phyloP scores from a whole-genome alignment of 2,329 filamentous ascomycete genomes.

The Exophiala alcalophila region DNA sequence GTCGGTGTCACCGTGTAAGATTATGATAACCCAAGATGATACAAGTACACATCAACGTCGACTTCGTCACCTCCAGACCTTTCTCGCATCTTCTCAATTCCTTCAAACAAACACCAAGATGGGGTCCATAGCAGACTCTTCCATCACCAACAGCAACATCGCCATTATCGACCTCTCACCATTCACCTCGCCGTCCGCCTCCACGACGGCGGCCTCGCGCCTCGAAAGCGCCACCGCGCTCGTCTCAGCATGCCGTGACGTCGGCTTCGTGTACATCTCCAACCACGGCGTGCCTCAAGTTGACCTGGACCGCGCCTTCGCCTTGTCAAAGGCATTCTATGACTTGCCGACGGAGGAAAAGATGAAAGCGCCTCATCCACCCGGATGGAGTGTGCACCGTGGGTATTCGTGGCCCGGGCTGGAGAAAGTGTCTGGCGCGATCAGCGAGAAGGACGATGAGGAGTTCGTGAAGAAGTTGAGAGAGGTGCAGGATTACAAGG shows the following conservation, averaged over 20 bases:
- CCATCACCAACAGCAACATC: slow-evolving; percentile 27
- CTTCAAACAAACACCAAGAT: too few relatives aligned
- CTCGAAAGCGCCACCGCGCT: slow-evolving; percentile 33
- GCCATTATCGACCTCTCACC: slow-evolving; percentile 42
- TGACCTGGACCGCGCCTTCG: slow-evolving; percentile 45
- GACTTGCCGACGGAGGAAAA: slow-evolving; percentile 46
- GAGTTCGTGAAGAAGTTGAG: slow-evolving; percentile 43
- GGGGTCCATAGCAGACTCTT: slow-evolving; percentile 8
- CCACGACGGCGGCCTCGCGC: slow-evolving; percentile 32
- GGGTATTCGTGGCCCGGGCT: slow-evolving; percentile 57
- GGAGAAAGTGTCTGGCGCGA: slow-evolving; percentile 53
- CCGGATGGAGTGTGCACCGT: slow-evolving; percentile 50
- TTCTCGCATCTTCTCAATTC: too few relatives aligned
- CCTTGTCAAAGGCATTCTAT: slow-evolving; percentile 45
- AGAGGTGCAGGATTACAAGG: slow-evolving; percentile 52
- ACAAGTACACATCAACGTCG: too few relatives aligned
- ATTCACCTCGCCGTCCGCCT: slow-evolving; percentile 32
- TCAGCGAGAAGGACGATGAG: slow-evolving; percentile 42
- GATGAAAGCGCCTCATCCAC: slow-evolving; percentile 50
- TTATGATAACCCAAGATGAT: too few relatives aligned
- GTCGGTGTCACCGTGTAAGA: too few relatives aligned
- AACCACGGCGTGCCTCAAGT: slow-evolving; percentile 46
- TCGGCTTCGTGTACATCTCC: slow-evolving; percentile 50
- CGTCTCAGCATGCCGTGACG: slow-evolving; percentile 42
- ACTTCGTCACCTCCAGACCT: too few relatives aligned